Evolutionary conservation across 2,329 filamentous ascomycete genomes (phyloP).

Genomic region (Exutisphaerella laricina): DNA sequence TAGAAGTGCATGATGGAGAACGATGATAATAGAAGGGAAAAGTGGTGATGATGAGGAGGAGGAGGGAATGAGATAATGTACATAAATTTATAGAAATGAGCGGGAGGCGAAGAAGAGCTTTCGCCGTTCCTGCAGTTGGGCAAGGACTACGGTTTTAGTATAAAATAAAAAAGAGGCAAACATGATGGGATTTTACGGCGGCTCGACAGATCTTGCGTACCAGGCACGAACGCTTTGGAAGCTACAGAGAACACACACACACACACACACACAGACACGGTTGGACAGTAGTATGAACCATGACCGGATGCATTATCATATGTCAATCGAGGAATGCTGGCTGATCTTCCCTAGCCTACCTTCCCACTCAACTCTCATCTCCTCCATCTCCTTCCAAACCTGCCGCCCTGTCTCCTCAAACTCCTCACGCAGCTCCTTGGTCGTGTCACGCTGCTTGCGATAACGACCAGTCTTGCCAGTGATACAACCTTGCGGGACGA

Average conservation of each 20-base stretch:
- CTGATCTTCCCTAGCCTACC: constrained; percentile 37
- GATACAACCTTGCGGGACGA: constrained; percentile 37
- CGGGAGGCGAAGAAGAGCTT: too few species aligned
- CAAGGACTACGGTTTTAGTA: too few species aligned
- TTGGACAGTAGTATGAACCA: too few species aligned
- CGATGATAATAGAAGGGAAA: not conserved
- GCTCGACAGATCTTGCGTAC: too few species aligned
- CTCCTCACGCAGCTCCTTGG: constrained; percentile 62
- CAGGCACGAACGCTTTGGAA: too few species aligned
- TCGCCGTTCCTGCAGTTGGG: not conserved
- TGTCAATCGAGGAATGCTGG: constrained; percentile 2
- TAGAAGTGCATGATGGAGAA: not conserved
- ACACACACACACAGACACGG: too few species aligned
- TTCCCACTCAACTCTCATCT: constrained; percentile 36
- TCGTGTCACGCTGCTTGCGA: constrained; percentile 53
- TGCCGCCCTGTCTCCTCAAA: constrained; percentile 61
- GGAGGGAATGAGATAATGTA: constrained; percentile 3
- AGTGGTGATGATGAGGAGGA: not conserved
- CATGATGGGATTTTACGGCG: too few species aligned
- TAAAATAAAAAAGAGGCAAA: too few species aligned
- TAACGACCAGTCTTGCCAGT: constrained; percentile 52
- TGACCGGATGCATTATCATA: too few species aligned
- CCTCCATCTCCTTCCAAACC: constrained; percentile 38
- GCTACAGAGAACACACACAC: too few species aligned
- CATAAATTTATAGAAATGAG: not conserved